Evolutionary conservation across 345 rosid genomes (phyloP).

Genomic region (Linum trigynum): DNA sequence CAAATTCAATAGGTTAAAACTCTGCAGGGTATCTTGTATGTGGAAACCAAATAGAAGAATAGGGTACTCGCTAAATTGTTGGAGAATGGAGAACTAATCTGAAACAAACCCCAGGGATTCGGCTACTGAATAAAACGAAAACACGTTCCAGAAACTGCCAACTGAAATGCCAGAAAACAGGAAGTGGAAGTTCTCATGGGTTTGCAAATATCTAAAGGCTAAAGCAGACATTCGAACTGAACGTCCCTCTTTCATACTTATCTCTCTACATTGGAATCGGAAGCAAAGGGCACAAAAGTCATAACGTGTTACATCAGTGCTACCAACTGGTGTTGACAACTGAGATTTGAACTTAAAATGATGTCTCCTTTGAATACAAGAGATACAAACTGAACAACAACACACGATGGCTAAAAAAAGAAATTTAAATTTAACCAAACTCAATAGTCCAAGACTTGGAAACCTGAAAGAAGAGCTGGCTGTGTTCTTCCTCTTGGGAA

Average conservation of each 20-base stretch:
- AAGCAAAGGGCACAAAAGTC: too few species aligned
- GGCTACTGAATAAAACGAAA: neutral
- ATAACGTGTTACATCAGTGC: too few species aligned
- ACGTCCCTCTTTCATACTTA: too few species aligned
- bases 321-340: neutral
- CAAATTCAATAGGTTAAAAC: too few species aligned
- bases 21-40: neutral
- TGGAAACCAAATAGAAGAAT: neutral
- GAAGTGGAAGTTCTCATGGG: too few species aligned
- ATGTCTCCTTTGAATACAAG: neutral
- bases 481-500: conserved; percentile 87
- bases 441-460: neutral
- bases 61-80: neutral
- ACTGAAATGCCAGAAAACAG: too few species aligned
- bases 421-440: neutral
- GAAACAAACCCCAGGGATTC: neutral
- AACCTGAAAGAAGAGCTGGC: conserved; percentile 56
- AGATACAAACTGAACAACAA: neutral
- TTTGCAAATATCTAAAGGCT: too few species aligned
- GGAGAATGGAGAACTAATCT: neutral
- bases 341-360: neutral
- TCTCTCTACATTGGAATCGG: too few species aligned
- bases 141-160: neutral
- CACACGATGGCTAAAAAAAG: neutral
- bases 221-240: too few species aligned